Percentiles rank a stretch among this genome's conserved stretches.
Conservation (phyloP, 2,329 filamentous ascomycete genomes). For the Laburnicola sp. region DNA sequence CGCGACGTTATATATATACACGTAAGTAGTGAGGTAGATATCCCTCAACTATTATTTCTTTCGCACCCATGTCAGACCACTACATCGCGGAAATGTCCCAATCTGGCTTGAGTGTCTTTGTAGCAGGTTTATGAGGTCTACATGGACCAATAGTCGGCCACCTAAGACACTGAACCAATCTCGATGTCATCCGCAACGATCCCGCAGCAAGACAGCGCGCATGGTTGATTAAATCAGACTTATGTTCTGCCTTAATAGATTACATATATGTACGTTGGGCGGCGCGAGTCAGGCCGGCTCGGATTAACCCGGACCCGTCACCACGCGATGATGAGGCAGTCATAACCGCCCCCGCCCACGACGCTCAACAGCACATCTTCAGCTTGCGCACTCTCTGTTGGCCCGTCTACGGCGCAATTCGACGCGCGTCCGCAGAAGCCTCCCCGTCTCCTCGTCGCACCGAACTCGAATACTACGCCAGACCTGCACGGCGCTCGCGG, state of each 20-base stretch:
- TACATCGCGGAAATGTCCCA: background rate
- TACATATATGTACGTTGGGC: no score
- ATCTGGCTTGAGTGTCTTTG: background rate
- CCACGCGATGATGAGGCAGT: background rate
- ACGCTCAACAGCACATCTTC: background rate
- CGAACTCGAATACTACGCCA: background rate
- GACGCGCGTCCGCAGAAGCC: background rate
- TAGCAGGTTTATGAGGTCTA: background rate
- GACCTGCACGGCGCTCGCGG: background rate
- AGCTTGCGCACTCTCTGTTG: background rate
- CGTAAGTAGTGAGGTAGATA: no score
- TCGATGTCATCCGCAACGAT: no score
- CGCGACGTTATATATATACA: no score
- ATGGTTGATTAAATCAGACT: no score
- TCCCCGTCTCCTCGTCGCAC: background rate
- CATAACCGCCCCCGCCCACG: constrained; percentile 1
- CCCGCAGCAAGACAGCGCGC: no score
- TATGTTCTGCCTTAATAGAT: no score
- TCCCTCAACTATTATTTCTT: no score
- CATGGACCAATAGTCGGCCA: no score
- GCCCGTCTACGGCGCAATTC: background rate
- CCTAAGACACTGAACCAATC: no score
- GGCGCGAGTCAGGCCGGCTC: no score
- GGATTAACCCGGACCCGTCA: no score
- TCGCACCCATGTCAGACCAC: background rate